Evolutionary conservation across 163 green algal species (phyloP), one percentile per base, ranked within the genome.

Genomic region (Chlamydomonas reinhardtii): DNA sequence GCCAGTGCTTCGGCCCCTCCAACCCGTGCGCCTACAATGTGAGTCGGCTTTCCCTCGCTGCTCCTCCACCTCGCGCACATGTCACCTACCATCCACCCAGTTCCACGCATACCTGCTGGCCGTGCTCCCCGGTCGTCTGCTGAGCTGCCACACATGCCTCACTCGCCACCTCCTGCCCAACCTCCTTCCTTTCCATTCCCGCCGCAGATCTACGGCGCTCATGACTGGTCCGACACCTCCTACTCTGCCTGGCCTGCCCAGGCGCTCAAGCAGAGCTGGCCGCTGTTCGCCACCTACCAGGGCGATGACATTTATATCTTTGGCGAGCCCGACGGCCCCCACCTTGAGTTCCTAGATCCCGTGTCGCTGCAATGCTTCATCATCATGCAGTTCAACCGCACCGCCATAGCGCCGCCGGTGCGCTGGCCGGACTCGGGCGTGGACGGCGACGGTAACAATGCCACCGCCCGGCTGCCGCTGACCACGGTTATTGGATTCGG

Each of bases 401-500:
- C 48, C 48, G 48, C 48, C 48, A 56, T 56, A 9, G 48, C 48
- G 48, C 48, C 48, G 48, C 48, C 48, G 48, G 5, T 56, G 48
- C 48, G 48, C 48, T 56, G 48, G 48, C 48, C 48, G 12, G 48
- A 56, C 48, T 9, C 48, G 1, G 48, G 48, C 48, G 48, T 56
- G 48, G 48, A 56, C 14, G 48, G 48, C 48, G 48, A 56, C 48
- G 48, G 48, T 14, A 56, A 56, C 48, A 56, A 56, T 14, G 48
- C 48, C 48, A 56, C 48, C 48, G 48, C n/a, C 32, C 48, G 48
- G 66, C 79, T 69, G 59, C 75, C 31, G 52, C 69, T 85, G 12
- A 61, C 24, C 16, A 64, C 69, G 0, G 68, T 78, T 1, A 2
- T 85, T 24, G 65, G 43, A 0, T 85, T 85, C 69, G 32, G 39